Evolutionary conservation across 2,329 filamentous ascomycete species (phyloP), one percentile per base, ranked within the genome.

Genomic region (Sordariomycetes sp.): DNA sequence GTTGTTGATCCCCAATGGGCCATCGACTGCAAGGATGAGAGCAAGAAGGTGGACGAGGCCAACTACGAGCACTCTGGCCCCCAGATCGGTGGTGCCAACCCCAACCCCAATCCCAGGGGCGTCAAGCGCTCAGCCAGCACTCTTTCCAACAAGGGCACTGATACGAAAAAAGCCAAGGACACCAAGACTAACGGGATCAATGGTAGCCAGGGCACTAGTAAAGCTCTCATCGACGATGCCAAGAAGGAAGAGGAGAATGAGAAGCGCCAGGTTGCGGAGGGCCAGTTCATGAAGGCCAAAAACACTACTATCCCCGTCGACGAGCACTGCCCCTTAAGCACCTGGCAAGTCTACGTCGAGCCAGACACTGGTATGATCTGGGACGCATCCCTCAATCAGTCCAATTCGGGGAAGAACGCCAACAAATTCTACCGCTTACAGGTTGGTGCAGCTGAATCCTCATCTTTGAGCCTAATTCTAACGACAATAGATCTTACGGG

Each of bases 401-500:
- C 85, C 9, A 83, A 86, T 44, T 64, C 82, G 0, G 59, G 64
- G 1, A 57, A 68, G 30, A 92, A 90, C 50, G 82, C 83, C 55
- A 90, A 92, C 55, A 92, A 92, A 45, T 90, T 88, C 53, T 90
- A 88, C 49, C 73, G 75, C 19, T 54, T 87, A 19, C 83, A 90
- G 63, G 63, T 84, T 41, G 48, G 53, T 44, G 4, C n/a, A 20
- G n/a, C 19, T 10, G 18, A 21, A 15, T 33, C 11, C 4, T 9
- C 8, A 28, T 4, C n/a, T 15, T 6, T 15, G 8, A 28, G 25
- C 8, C 8, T n/a, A n/a, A n/a, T n/a, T n/a, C n/a, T n/a, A n/a
- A n/a, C n/a, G n/a, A n/a, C n/a, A n/a, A n/a, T n/a, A n/a, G n/a
- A n/a, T n/a, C n/a, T n/a, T n/a, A n/a, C n/a, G n/a, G n/a, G n/a